Evolutionary conservation across 176 grass and related monocot species (phyloP).

Genomic region (Oryza rufipogon): DNA sequence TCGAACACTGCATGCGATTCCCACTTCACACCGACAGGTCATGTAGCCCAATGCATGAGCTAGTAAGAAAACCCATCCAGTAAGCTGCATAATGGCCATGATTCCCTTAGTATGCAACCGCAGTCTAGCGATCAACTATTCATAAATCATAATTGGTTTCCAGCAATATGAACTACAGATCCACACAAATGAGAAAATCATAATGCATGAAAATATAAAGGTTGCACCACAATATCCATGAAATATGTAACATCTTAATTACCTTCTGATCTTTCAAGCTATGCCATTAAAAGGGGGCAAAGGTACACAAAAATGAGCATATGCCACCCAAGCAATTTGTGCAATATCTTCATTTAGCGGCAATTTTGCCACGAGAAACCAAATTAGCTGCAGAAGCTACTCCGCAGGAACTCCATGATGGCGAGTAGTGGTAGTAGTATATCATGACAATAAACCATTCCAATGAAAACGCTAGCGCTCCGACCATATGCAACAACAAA

Average conservation of each 20-base stretch:
- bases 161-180: constrained; percentile 4
- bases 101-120: neutral
- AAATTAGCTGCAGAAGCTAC: neutral
- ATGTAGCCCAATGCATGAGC: too few relatives aligned
- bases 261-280: neutral
- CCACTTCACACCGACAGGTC: too few relatives aligned
- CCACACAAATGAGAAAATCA: neutral
- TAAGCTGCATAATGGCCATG: neutral
- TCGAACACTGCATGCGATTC: too few relatives aligned
- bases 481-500: neutral
- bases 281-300: neutral
- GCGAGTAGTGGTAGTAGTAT: neutral
- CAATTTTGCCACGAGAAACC: neutral
- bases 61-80: too few relatives aligned
- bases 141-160: neutral
- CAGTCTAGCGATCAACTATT: neutral
- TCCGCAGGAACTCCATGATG: neutral
- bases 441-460: constrained; percentile 11
- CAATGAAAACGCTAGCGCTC: neutral
- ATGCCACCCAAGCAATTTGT: neutral
- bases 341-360: neutral
- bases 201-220: neutral
- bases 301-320: neutral
- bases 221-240: neutral
- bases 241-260: neutral